Base-by-base conservation (phyloP, 1,284 basidiomycete genomes). In the Cryptococcus amylolentus region DNA sequence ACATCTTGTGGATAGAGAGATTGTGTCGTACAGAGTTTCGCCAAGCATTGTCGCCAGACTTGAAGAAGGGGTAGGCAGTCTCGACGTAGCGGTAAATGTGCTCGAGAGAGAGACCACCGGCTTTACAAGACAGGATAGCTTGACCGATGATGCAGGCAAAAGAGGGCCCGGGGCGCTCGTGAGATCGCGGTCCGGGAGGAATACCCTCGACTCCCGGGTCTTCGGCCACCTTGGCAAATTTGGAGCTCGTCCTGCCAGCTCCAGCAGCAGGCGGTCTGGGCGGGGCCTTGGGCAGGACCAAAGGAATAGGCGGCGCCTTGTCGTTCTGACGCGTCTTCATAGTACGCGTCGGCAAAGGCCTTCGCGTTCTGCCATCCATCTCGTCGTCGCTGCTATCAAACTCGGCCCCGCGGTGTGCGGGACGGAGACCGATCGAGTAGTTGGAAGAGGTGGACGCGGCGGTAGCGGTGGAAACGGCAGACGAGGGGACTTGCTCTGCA, bases 61-160 rank as follows among this genome's bases (percentile, higher is more conserved):
- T 91, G 80, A 92, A 98, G 73, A 87, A 87, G 0, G 95, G 93
- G 75, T 92, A 94, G 5, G 91, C 90, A 41, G 88, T 89, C 57
- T 89, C 91, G 69, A 98, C 95, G 83, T 86, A 98, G 68, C 89
- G 86, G 71, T 98, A 98, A 61, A 98, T 95, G 72, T 98, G 93
- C 68, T 94, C 91, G 26, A 98, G 81, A 0, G 91, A 92, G 37
- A 98, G 84, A 40, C 89, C 86, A 65, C 91, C 88, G 40, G 88
- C 84, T 0, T 85, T 83, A 1, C 90, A 91, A 13, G 89, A 88
- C 55, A 94, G 81, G 60, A 98, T 87, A 7, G 95, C 95, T 67
- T 94, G 92, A 5, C 95, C 95, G 61, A 98, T 93, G 52, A 98
- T 84, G 5, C 92, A 94, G 3, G 95, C 94, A 69, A 98, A 98